Conservation (phyloP, 2,329 filamentous ascomycete genomes). For the Hirsutella thompsonii region DNA sequence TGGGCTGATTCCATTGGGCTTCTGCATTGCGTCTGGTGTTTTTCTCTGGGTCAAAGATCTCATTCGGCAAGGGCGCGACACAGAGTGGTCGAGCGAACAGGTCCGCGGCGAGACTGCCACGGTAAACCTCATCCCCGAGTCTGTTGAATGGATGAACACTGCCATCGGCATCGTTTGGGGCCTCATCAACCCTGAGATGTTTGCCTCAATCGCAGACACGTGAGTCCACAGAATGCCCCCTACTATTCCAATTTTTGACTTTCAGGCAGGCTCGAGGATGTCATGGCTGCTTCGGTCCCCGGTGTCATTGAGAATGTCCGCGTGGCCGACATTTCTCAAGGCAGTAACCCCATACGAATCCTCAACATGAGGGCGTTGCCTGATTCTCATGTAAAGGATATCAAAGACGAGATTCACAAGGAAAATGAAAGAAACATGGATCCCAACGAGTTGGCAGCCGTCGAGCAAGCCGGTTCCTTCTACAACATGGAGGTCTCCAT, state of each 20-base stretch:
- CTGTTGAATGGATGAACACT: constrained; percentile 93
- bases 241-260: no score
- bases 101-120: constrained; percentile 74
- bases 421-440: constrained; percentile 74
- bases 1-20: constrained; percentile 61
- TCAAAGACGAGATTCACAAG: constrained; percentile 70
- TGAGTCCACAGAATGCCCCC: constrained; percentile 11
- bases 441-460: constrained; percentile 72
- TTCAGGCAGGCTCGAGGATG: constrained; percentile 41
- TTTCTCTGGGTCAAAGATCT: constrained; percentile 87
- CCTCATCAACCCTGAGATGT: constrained; percentile 90
- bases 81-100: constrained; percentile 83
- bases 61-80: constrained; percentile 65
- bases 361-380: constrained; percentile 73
- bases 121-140: constrained; percentile 82
- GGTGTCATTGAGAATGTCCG: constrained; percentile 87
- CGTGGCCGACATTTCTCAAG: constrained; percentile 89
- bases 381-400: constrained; percentile 65
- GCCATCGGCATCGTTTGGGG: constrained; percentile 77
- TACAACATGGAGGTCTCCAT: constrained; percentile 89
- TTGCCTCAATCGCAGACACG: constrained; percentile 81
- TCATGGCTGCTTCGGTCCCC: constrained; percentile 93
- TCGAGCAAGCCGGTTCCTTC: constrained; percentile 81
- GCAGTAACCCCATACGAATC: constrained; percentile 78
- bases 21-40: constrained; percentile 62